Evolutionary conservation across 169 alveolate genomes (phyloP).

Genomic region (Cryptosporidium ubiquitum): DNA sequence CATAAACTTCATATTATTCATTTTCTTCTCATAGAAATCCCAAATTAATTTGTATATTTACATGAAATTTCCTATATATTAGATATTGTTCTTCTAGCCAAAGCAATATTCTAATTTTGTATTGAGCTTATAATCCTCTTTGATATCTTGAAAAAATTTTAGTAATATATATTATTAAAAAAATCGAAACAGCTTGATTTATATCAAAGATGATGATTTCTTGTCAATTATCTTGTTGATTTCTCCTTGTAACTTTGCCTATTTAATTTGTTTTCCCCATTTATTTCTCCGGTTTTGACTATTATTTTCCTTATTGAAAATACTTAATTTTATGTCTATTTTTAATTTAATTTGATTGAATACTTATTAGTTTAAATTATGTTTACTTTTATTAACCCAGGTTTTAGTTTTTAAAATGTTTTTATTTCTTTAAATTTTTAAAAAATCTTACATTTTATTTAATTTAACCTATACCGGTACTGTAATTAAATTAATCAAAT

Average conservation of each 20-base stretch:
- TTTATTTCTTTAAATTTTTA: neutral
- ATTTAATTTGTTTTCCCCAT: neutral
- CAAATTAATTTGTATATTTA: neutral
- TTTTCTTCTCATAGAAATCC: neutral
- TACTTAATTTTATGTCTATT: neutral
- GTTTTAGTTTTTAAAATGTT: neutral
- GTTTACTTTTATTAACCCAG: neutral
- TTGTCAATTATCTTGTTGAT: neutral
- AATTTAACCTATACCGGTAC: neutral
- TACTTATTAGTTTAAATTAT: neutral
- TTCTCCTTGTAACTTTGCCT: neutral
- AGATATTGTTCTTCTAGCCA: neutral
- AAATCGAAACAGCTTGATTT: neutral
- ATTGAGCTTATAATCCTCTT: neutral
- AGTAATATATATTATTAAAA: neutral
- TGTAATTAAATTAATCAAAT: neutral
- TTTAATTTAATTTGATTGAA: neutral
- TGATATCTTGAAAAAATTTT: no score
- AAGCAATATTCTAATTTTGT: neutral
- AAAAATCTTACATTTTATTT: neutral
- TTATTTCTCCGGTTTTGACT: neutral
- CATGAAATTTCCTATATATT: neutral
- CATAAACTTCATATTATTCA: conserved; percentile 10
- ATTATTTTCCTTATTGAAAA: neutral
- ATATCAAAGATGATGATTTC: neutral